Percentiles rank a stretch among this genome's conserved stretches.
Conservation (phyloP, 331 rosid genomes). For the Saraca asoca region DNA sequence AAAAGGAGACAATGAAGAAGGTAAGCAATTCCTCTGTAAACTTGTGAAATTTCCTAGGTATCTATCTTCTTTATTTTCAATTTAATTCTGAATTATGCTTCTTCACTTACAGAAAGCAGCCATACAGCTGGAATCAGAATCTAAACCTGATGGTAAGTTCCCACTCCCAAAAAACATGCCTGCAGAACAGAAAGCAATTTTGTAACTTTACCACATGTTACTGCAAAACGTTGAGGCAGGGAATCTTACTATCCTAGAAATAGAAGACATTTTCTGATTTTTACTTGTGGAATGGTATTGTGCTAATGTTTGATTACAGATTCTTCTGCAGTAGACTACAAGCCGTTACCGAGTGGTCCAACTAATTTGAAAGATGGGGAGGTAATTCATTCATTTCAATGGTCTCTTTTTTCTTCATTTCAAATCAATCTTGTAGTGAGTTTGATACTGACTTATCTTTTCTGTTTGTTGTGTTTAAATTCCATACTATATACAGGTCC, state of each 20-base stretch:
- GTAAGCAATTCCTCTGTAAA: neutral
- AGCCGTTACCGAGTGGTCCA: conserved; percentile 58
- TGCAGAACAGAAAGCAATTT: neutral
- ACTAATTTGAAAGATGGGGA: conserved; percentile 47
- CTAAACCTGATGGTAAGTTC: conserved; percentile 59
- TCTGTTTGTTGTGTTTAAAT: neutral
- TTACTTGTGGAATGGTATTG: too few relatives aligned
- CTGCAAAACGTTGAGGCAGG: too few relatives aligned
- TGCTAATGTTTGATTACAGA: conserved; percentile 36
- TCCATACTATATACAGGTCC: conserved; percentile 47
- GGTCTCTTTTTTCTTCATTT: neutral
- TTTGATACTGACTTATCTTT: neutral
- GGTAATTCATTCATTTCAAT: conserved; percentile 41
- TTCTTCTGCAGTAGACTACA: conserved; percentile 59
- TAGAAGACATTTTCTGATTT: too few relatives aligned
- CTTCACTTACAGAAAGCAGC: conserved; percentile 61
- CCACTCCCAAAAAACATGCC: neutral
- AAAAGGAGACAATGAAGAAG: conserved; percentile 64
- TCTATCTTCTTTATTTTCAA: conserved; percentile 2
- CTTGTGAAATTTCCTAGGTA: conserved; percentile 5
- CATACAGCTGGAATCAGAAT: conserved; percentile 51
- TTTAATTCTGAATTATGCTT: conserved; percentile 16
- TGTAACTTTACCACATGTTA: too few relatives aligned
- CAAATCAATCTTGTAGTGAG: neutral
- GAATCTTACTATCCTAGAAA: too few relatives aligned